These are phyloP conservation scores for Protomyces macrosporus DNA, from an alignment of 1,139 yeast species.

Conservation along the genomic window DNA sequence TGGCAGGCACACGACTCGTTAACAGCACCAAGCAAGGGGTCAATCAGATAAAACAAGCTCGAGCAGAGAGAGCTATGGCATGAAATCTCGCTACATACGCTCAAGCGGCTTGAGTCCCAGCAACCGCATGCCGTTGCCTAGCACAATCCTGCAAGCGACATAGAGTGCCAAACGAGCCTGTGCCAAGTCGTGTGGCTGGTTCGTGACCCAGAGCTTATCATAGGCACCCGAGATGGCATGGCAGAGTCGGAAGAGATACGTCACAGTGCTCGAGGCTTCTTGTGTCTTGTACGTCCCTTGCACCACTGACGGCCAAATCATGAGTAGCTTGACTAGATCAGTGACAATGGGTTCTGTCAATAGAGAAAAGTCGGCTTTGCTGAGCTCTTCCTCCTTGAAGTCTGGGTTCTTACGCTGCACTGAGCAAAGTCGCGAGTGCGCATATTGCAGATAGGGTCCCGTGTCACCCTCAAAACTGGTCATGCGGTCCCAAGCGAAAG, in stretches of 20 bases:
- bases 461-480: constrained; percentile 98
- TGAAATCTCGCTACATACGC: constrained; percentile 69
- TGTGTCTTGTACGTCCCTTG: constrained; percentile 75
- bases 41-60: too few species aligned
- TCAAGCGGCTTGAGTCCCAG: constrained; percentile 96
- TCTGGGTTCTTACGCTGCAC: constrained; percentile 74
- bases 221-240: constrained; percentile 94
- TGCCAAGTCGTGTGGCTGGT: constrained; percentile 84
- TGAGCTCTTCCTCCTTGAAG: constrained; percentile 30
- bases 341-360: constrained; percentile 73
- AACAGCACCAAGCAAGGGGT: too few species aligned
- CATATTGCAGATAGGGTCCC: constrained; percentile 97
- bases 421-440: constrained; percentile 94
- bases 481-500: constrained; percentile 98
- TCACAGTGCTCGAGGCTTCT: constrained; percentile 93
- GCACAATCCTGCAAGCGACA: constrained; percentile 82
- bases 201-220: constrained; percentile 95
- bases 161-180: constrained; percentile 90
- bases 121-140: constrained; percentile 84
- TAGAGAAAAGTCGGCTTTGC: constrained; percentile 62
- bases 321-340: constrained; percentile 67
- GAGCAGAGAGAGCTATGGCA: background rate
- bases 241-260: constrained; percentile 84
- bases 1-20: too few species aligned
- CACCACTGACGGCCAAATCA: constrained; percentile 88